Base-by-base conservation (phyloP, 257 asterid genomes). In the Craterostigma plantagineum region DNA sequence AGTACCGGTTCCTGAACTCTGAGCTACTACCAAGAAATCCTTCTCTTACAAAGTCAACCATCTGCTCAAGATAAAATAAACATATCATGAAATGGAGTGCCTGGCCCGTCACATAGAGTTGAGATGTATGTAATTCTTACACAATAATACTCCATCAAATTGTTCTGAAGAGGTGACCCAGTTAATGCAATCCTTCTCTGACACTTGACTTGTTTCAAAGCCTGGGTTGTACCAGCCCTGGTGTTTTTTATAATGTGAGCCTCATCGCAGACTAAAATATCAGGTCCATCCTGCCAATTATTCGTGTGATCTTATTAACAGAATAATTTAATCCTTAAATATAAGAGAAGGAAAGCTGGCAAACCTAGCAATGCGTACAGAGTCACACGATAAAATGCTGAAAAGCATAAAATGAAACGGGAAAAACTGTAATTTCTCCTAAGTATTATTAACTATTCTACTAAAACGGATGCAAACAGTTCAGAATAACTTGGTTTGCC, bases 131-230 rank as follows among this genome's bases (percentile, higher is more conserved):
- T 41, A 56, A 48, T 34, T 15, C 92, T 58, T 79, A 87, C 98
- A 55, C 98, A 87, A 41, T 87, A 87, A 58, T 87, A 87, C 65
- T 87, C 98, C 98, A 87, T 87, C 59, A 87, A 76, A 69, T 87
- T 87, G 65, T 87, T 87, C 60, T 87, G 98, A 55, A 87, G 98
- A 58, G 98, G 98, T 13, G 98, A 87, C 63, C 98, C 98, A 62
- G 98, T 87, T 51, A 87, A 72, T 18, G 98, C 98, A 56, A 87
- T 87, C 72, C 98, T 70, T 69, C 98, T 79, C 67, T 87, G 98
- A 72, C 93, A 72, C 73, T 64, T 87, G 55, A 82, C 95, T 70
- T 73, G 93, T 71, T 87, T 87, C 75, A 87, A 54, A 41, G 98
- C 86, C 63, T 82, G 93, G 53, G 98, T 87, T 49, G 85, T 75